Evolutionary conservation across 306 rosid genomes (phyloP), one percentile per base, ranked within the genome.

Genomic region (Vigna radiata): DNA sequence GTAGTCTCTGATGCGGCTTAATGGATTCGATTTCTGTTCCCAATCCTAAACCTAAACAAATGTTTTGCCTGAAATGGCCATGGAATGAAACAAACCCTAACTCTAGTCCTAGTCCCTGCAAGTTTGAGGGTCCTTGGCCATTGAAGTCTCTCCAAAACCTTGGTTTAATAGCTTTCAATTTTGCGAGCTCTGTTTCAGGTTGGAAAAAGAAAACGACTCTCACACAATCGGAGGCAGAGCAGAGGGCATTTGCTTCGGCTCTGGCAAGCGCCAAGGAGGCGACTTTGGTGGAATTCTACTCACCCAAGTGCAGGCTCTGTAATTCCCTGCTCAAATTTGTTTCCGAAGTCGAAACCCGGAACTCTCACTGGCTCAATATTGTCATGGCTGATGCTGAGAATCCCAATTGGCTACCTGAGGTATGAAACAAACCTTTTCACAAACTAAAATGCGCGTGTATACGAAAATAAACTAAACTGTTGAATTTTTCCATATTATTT

Each of bases 371-470:
- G 98, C 91, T 91, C 65, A 89, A 70, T 83, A 72, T 94, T 73
- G 96, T 91, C 17, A 88, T 91, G 98, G 98, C 93, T 10, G 97
- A 94, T 77, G 96, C 97, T 19, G 98, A 94, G 87, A 94, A 91
- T 69, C 83, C 88, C 15, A 90, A 85, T 67, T 94, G 98, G 98
- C 84, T 94, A 2, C 97, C 98, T 2, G 84, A 85, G 86, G 89
- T 85, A 68, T 41, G 12, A 41, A 41, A 41, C 2, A 9, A 0
- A 41, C 46, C 10, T 9, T 41, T 8, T 41, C 46, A 41, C 46
- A 9, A 41, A 41, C 46, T 41, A 8, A 41, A 41, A 41, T 41
- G 46, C 10, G 1, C 0, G 2, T 8, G 9, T 39, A 1, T 39
- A 8, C 2, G 8, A 39, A 39, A 39, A 41, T 8, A 41, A 41